Base-by-base conservation (phyloP, 306 rosid genomes). In the Rosa rugosa region DNA sequence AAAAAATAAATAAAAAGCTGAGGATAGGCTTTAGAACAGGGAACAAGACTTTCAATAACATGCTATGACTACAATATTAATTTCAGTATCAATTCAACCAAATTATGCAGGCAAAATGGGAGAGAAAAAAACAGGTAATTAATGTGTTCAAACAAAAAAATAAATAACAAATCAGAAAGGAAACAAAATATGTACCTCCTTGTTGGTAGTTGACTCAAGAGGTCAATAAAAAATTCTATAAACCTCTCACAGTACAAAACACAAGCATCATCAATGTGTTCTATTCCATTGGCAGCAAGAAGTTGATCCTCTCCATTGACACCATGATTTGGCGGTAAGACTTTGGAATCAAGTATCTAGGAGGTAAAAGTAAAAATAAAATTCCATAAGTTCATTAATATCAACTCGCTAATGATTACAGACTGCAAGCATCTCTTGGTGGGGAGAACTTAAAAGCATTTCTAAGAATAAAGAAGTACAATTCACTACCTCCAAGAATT, bases 161-260 rank as follows among this genome's bases (percentile, higher is more conserved):
- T 36, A 20, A 42, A 36, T 54, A 31, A 18, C 47, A 65, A 53
- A 73, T 14, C 22, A 1, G 22, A 16, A 57, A 57, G 63, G 5
- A 4, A 57, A 57, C 12, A 57, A 18, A 13, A 62, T 6, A 17
- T 3, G 11, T 86, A 95, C 99, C 99, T 95, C 83, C 99, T 89
- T 12, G 99, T 95, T 62, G 98, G 97, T 79, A 95, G 91, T 85
- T 95, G 99, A 83, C 99, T 95, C 85, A 95, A 81, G 70, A 95
- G 99, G 81, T 95, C 99, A 88, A 95, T 93, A 40, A 95, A 94
- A 91, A 95, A 93, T 82, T 95, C 99, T 90, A 93, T 91, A 85
- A 95, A 95, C 90, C 99, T 88, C 89, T 95, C 99, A 66, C 99
- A 93, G 77, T 95, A 95, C 82, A 95, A 87, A 82, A 95, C 89